Evolutionary conservation across 129 eudicot genomes (phyloP), one percentile per base, ranked within the genome.

Genomic region (Cynara cardunculus): DNA sequence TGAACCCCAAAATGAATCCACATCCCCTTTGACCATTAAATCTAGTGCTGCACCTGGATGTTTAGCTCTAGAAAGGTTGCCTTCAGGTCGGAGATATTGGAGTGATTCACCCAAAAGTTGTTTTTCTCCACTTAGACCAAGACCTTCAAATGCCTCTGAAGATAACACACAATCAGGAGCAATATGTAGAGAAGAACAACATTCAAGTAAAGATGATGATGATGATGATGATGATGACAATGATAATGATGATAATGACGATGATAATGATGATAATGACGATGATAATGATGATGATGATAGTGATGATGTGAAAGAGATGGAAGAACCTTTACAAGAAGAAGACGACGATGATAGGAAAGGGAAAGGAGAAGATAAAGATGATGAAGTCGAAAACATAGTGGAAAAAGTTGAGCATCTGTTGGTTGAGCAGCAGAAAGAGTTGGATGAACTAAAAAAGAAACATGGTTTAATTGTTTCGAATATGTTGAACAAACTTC

Each of bases 71-170:
- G 98, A 96, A 72, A 85, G 88, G 67, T 39, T 92, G 66, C 99
- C 97, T 62, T 92, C 97, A 1, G 97, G 98, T 65, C 85, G 91
- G 64, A 92, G 73, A 81, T 88, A 87, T 78, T 92, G 99, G 99
- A 87, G 87, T 21, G 93, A 89, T 80, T 89, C 97, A 66, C 96
- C 97, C n/a, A 95, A 82, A 82, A 83, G 76, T 5, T 73, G 80
- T 75, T 76, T 72, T 75, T 89, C 99, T 78, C 99, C 95, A 69
- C 69, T 77, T 53, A 85, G 79, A 75, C 85, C 84, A 18, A 85
- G 73, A 5, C 86, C 86, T 59, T 86, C 94, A 81, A 83, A 77
- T 82, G 87, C 37, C 78, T 76, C 86, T 18, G 86, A 74, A 66
- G 88, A 80, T 61, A 79, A 74, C 76, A n/a, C 79, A 14, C 80